A percentile compares a stretch with the other conserved stretches of the same genome.
These are phyloP conservation scores for Candida montana DNA, from an alignment of 805 yeast species.

Conservation along the genomic window DNA sequence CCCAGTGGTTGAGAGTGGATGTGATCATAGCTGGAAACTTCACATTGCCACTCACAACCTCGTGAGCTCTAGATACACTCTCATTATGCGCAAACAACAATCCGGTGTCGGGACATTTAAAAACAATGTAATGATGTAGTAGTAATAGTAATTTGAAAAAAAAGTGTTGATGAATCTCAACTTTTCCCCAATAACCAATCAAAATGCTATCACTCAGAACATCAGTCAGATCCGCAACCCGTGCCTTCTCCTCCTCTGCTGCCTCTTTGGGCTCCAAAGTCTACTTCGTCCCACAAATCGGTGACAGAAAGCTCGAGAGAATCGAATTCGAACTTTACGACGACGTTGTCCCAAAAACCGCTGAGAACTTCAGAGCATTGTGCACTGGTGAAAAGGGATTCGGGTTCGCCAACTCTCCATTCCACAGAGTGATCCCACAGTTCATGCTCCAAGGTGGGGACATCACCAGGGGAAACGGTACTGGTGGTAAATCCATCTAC, in stretches of 20 bases:
- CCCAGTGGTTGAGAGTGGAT: too few relatives aligned
- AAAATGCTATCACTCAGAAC: too few relatives aligned
- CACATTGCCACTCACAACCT: too few relatives aligned
- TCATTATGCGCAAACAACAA: too few relatives aligned
- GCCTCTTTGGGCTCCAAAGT: conserved; percentile 42
- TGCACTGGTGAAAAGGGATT: conserved; percentile 95
- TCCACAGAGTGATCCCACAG: conserved; percentile 97
- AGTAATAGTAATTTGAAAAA: too few relatives aligned
- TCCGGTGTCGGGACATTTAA: too few relatives aligned
- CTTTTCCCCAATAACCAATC: too few relatives aligned
- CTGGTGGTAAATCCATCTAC: conserved; percentile 93
- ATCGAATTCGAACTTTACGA: conserved; percentile 29
- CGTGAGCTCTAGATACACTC: too few relatives aligned
- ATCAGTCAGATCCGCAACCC: conserved; percentile 15
- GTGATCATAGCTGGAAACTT: too few relatives aligned
- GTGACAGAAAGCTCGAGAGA: conserved; percentile 43
- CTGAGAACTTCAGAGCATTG: conserved; percentile 93
- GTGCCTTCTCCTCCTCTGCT: conserved; percentile 22
- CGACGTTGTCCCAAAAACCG: conserved; percentile 81
- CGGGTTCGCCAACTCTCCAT: conserved; percentile 83
- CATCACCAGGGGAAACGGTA: conserved; percentile 89
- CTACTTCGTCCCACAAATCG: conserved; percentile 50
- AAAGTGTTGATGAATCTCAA: too few relatives aligned
- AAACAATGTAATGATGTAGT: too few relatives aligned
- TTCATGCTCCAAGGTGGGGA: conserved; percentile 99